Evolutionary conservation across 2,329 filamentous ascomycete species (phyloP).

Genomic region (Aspergillus sp.): DNA sequence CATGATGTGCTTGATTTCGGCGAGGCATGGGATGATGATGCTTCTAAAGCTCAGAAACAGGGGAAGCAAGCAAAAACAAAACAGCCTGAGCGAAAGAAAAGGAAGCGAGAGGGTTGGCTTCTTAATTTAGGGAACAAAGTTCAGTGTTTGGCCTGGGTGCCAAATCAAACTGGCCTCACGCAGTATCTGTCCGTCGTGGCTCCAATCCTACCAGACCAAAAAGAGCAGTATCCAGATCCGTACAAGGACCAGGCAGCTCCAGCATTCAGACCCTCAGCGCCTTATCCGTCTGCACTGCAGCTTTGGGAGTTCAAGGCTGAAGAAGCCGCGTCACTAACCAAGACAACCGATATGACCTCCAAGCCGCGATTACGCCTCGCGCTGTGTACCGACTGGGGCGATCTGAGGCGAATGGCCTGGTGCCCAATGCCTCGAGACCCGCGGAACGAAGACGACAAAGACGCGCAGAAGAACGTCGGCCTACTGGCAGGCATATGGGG

Average conservation of each 20-base stretch:
- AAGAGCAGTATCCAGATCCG: constrained; percentile 30
- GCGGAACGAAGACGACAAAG: constrained; percentile 33
- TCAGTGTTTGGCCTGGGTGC: constrained; percentile 53
- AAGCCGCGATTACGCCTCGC: constrained; percentile 52
- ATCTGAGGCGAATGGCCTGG: constrained; percentile 58
- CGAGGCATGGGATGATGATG: constrained; percentile 43
- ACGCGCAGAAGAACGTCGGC: constrained; percentile 44
- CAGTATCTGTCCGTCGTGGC: constrained; percentile 60
- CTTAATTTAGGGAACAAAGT: constrained; percentile 58
- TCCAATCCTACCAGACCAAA: constrained; percentile 41
- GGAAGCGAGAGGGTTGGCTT: constrained; percentile 52
- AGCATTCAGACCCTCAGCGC: constrained; percentile 53
- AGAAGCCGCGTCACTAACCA: constrained; percentile 29
- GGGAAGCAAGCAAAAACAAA: constrained; percentile 7
- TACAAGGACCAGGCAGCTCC: constrained; percentile 42
- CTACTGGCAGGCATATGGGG: constrained; percentile 59
- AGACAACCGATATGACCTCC: constrained; percentile 45
- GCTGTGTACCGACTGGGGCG: constrained; percentile 60
- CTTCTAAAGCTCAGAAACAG: constrained; percentile 18
- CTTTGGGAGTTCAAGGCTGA: constrained; percentile 58
- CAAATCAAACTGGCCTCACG: constrained; percentile 43
- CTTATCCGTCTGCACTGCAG: constrained; percentile 56
- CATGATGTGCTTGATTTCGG: constrained; percentile 49
- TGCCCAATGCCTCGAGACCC: constrained; percentile 49
- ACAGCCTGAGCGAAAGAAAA: constrained; percentile 18